Conservation (phyloP, 1,284 basidiomycete genomes). For the Chondrostereum purpureum region DNA sequence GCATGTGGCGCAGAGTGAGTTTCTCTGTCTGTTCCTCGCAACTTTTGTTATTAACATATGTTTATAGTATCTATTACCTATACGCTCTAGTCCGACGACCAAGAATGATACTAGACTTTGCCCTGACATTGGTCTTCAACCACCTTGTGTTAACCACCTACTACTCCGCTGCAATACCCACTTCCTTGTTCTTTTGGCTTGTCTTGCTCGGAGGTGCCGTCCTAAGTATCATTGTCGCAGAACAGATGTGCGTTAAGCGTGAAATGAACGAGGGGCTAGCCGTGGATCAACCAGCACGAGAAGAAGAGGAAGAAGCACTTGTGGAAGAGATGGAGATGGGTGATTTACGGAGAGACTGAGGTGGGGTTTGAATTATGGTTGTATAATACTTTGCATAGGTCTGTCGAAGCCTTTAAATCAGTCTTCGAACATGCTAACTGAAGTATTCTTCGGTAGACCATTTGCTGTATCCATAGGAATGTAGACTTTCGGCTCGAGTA, state of each 20-base stretch:
- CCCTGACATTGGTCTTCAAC: conserved; percentile 82
- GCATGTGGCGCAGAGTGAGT: conserved; percentile 75
- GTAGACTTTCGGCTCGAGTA: too few relatives aligned
- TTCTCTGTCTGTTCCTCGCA: too few relatives aligned
- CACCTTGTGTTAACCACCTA: conserved; percentile 91
- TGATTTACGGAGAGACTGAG: conserved; percentile 33
- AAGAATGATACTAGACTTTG: conserved; percentile 91
- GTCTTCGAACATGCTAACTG: too few relatives aligned
- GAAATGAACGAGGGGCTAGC: conserved; percentile 88
- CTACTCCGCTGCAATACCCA: conserved; percentile 83
- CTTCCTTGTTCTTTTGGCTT: conserved; percentile 85
- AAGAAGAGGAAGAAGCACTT: conserved; percentile 30
- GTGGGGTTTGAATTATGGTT: conserved; percentile 15
- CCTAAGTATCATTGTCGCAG: conserved; percentile 75
- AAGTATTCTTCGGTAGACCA: too few relatives aligned
- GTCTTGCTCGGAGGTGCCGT: conserved; percentile 69
- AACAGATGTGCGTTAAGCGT: conserved; percentile 87
- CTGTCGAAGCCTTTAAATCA: too few relatives aligned
- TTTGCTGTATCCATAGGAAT: too few relatives aligned
- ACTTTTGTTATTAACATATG: conserved; percentile 10
- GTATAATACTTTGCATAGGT: too few relatives aligned
- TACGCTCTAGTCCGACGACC: conserved; percentile 86
- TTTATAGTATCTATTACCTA: conserved; percentile 74
- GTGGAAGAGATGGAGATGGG: conserved; percentile 59
- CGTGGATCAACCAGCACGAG: conserved; percentile 35